These are phyloP conservation scores for Isatis tinctoria DNA, from an alignment of 345 rosid genomes.

Conservation along the genomic window DNA sequence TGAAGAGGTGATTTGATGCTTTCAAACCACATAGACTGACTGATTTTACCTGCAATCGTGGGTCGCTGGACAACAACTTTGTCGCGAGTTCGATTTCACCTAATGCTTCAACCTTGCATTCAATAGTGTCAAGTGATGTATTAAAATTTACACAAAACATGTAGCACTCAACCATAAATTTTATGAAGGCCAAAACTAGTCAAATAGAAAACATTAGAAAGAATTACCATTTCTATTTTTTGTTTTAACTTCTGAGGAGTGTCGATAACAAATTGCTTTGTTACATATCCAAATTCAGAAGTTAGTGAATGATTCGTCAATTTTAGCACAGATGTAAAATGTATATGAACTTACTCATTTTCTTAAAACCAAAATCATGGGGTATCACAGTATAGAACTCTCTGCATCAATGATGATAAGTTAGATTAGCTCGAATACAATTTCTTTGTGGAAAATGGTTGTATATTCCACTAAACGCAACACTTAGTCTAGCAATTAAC, in stretches of 20 bases:
- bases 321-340: background rate
- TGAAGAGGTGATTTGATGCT: background rate
- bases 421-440: conserved; percentile 2
- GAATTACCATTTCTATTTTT: conserved; percentile 81
- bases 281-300: conserved; percentile 26
- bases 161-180: background rate
- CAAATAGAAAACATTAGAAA: conserved; percentile 4
- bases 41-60: conserved; percentile 46
- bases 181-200: conserved; percentile 8
- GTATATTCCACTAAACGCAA: background rate
- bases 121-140: conserved; percentile 21
- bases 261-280: conserved; percentile 86
- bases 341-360: conserved; percentile 61
- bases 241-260: conserved; percentile 77
- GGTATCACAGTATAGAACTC: conserved; percentile 91
- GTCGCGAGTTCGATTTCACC: conserved; percentile 88
- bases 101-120: conserved; percentile 76
- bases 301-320: conserved; percentile 7
- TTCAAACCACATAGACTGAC: background rate
- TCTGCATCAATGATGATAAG: conserved; percentile 38
- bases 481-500: conserved; percentile 4
- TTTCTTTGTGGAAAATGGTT: background rate
- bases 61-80: conserved; percentile 57
- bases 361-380: conserved; percentile 83
- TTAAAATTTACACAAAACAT: background rate